phyloP scores from a whole-genome alignment of 768 basidiomycete species.

The Terana coerulea region DNA sequence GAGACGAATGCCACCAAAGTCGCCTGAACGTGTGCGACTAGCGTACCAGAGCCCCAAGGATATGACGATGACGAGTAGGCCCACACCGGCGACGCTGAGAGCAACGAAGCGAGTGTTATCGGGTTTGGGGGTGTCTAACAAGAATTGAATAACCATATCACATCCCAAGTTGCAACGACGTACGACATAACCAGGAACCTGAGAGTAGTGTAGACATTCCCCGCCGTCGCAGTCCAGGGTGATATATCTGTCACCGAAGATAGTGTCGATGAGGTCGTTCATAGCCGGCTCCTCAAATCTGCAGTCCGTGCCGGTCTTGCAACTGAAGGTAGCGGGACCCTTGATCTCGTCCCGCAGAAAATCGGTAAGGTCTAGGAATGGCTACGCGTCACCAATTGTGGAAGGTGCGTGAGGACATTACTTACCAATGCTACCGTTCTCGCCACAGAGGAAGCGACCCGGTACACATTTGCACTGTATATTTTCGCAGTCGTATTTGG shows the following conservation, averaged over 20 bases:
- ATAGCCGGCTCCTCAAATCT: constrained; percentile 94
- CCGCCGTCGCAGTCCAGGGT: constrained; percentile 84
- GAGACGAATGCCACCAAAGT: constrained; percentile 69
- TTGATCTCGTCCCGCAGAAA: constrained; percentile 87
- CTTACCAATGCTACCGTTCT: constrained; percentile 89
- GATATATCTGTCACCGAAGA: constrained; percentile 92
- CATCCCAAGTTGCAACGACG: constrained; percentile 17
- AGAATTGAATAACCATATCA: background rate
- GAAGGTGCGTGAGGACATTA: constrained; percentile 10
- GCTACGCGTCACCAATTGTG: background rate
- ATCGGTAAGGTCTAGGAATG: constrained; percentile 77
- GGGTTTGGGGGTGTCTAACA: constrained; percentile 67
- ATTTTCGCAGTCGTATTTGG: constrained; percentile 74
- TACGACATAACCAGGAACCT: constrained; percentile 91
- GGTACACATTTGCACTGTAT: constrained; percentile 94
- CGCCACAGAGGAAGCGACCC: constrained; percentile 90
- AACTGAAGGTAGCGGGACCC: constrained; percentile 87
- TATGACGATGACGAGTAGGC: constrained; percentile 65
- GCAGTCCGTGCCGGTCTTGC: constrained; percentile 68
- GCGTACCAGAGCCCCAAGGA: constrained; percentile 86
- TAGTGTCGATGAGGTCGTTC: constrained; percentile 90
- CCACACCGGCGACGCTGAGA: constrained; percentile 76
- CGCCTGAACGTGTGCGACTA: constrained; percentile 66
- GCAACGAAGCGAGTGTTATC: constrained; percentile 82
- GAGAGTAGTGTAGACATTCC: constrained; percentile 90